A percentile compares a stretch with the other conserved stretches of the same genome.
These are phyloP conservation scores for Alternaria ventricosa DNA, from an alignment of 2,329 filamentous ascomycete genomes.

Conservation along the genomic window DNA sequence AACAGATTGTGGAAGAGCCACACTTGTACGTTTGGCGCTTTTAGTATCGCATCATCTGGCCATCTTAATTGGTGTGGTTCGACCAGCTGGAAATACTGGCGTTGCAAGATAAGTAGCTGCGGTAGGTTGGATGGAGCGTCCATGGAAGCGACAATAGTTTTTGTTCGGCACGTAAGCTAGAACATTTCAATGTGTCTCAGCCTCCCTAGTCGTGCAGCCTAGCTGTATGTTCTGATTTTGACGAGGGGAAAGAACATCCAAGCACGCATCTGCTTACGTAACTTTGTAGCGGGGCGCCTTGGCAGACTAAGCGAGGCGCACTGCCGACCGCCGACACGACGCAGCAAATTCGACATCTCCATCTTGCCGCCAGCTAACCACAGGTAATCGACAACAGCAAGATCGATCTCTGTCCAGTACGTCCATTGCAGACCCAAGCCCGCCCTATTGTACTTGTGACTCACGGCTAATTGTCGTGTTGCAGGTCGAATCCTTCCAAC, in stretches of 20 bases:
- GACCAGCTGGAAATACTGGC: constrained; percentile 81
- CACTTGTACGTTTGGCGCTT: constrained; percentile 67
- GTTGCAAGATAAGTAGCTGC: constrained; percentile 59
- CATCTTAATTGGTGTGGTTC: constrained; percentile 67
- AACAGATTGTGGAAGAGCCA: constrained; percentile 73
- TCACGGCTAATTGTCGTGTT: constrained; percentile 21
- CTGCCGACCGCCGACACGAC: constrained; percentile 21
- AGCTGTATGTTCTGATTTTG: not conserved
- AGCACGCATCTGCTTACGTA: constrained; percentile 27
- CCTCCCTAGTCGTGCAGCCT: not conserved
- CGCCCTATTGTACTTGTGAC: constrained; percentile 8
- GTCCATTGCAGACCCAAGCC: constrained; percentile 19
- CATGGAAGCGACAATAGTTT: constrained; percentile 14
- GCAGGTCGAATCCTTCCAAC: constrained; percentile 56
- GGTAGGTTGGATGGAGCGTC: constrained; percentile 7
- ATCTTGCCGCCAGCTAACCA: constrained; percentile 43
- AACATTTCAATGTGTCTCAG: not conserved
- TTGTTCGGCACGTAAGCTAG: not conserved
- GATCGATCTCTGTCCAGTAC: constrained; percentile 46
- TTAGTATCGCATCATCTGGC: constrained; percentile 66
- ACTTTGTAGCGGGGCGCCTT: constrained; percentile 23
- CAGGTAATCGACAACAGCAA: constrained; percentile 40
- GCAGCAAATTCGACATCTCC: constrained; percentile 35
- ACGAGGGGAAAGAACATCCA: constrained; percentile 3
- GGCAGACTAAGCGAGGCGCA: constrained; percentile 18